Evolutionary conservation across 164 flowering plant species (phyloP), one percentile per base, ranked within the genome.

Genomic region (Stephania japonica): DNA sequence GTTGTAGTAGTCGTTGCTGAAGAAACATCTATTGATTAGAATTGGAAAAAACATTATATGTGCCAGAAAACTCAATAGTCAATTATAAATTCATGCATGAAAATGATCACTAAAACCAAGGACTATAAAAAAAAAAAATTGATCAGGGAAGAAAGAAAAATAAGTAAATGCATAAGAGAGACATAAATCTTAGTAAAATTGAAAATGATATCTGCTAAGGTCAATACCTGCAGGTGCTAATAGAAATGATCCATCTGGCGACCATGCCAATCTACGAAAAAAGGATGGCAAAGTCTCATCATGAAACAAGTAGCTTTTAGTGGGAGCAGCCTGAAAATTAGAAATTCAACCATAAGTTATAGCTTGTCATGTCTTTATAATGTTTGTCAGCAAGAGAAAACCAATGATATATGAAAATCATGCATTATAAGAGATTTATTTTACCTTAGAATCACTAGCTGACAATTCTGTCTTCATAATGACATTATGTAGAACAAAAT

Each of bases 271-370:
- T 84, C 98, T 89, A 78, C 99, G 87, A 82, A 96, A 96, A 84
- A 96, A 93, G 77, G 99, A 96, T 68, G 97, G 97, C 75, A 93
- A 76, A 64, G 99, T 96, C 87, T 96, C 99, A 73, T 96, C 98
- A 83, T 85, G 98, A 84, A 96, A 96, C 67, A 96, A 95, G 84
- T 92, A 90, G 73, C 18, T 78, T 84, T 84, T 93, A 19, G 79
- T 64, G 42, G 86, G 72, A 87, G 85, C 83, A 78, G 78, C 41
- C 70, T 64, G 75, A 56, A 80, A 77, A 59, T 59, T 19, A 59
- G 64, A 59, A 59, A 5, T 59, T 59, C n/a, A 59, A 59, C 23
- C 5, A 4, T n/a, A 16, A 59, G 64, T 19, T 59, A 59, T 59
- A 59, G n/a, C 1, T 19, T 19, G 64, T 8, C 64, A 59, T 18